phyloP scores from a whole-genome alignment of 371 early-diverging fungal genomes.

The Mucor circinelloides region DNA sequence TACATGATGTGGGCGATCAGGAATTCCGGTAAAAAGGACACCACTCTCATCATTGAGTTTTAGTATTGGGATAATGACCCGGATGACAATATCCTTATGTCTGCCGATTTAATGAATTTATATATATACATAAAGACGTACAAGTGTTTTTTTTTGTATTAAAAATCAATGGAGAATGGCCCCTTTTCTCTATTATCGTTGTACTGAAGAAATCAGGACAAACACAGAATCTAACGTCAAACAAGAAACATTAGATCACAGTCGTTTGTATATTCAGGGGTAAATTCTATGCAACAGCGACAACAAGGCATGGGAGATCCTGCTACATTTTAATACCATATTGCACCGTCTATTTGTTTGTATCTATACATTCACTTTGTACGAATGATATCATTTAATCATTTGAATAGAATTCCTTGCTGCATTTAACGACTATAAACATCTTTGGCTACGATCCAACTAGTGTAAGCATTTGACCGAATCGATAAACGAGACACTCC shows the following conservation, averaged over 20 bases:
- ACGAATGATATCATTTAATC: background rate
- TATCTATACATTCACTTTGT: background rate
- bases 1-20: slow-evolving; percentile 3
- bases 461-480: background rate
- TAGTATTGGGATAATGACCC: background rate
- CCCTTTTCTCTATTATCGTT: too few species aligned
- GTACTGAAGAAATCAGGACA: too few species aligned
- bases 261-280: too few species aligned
- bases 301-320: background rate
- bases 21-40: background rate
- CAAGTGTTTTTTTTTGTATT: too few species aligned
- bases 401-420: background rate
- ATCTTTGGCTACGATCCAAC: background rate
- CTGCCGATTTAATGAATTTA: background rate
- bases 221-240: too few species aligned
- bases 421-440: background rate
- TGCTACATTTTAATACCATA: background rate
- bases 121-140: background rate
- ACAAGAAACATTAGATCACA: too few species aligned
- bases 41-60: background rate
- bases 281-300: too few species aligned
- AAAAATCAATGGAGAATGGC: too few species aligned
- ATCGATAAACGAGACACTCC: background rate
- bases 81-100: background rate
- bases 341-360: background rate